A percentile compares a stretch with the other conserved stretches of the same genome.
Conservation (phyloP, 1,284 basidiomycete species). For the Irpex lacteus region DNA sequence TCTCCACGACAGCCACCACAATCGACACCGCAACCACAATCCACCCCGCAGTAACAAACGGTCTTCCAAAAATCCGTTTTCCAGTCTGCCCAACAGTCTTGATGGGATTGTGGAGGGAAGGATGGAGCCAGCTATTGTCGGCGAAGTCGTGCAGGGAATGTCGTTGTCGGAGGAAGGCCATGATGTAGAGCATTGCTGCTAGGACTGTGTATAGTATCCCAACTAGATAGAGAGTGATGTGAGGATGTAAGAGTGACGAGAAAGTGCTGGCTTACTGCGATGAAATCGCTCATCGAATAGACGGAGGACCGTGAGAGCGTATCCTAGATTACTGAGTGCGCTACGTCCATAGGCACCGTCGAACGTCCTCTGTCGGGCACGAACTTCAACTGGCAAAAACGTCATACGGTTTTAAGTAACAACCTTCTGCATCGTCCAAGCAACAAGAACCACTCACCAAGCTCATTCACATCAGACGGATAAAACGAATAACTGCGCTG, state of each 20-base stretch:
- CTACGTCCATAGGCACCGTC: constrained; percentile 79
- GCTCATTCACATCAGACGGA: constrained; percentile 57
- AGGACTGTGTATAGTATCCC: constrained; percentile 71
- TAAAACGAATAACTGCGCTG: constrained; percentile 59
- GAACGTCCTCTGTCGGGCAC: constrained; percentile 78
- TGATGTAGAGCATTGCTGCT: constrained; percentile 54
- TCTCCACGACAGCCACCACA: constrained; percentile 63
- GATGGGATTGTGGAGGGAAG: constrained; percentile 25
- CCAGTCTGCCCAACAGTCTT: constrained; percentile 58
- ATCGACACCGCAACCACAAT: constrained; percentile 61
- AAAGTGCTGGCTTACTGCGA: constrained; percentile 45
- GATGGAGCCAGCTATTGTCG: constrained; percentile 41
- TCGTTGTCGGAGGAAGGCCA: constrained; percentile 59
- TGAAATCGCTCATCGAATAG: constrained; percentile 74
- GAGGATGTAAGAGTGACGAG: constrained; percentile 9
- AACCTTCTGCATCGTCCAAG: background rate
- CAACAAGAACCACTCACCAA: constrained; percentile 27
- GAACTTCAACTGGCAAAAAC: constrained; percentile 55
- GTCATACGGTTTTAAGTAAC: too few species aligned
- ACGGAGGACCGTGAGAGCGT: constrained; percentile 70
- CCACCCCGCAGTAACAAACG: constrained; percentile 80
- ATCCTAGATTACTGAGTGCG: constrained; percentile 72
- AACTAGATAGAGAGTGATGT: constrained; percentile 40
- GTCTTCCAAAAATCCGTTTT: constrained; percentile 64
- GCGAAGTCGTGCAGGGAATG: constrained; percentile 74